Conservation (phyloP, 495 filamentous ascomycete genomes). For the Penicillium paradoxum region DNA sequence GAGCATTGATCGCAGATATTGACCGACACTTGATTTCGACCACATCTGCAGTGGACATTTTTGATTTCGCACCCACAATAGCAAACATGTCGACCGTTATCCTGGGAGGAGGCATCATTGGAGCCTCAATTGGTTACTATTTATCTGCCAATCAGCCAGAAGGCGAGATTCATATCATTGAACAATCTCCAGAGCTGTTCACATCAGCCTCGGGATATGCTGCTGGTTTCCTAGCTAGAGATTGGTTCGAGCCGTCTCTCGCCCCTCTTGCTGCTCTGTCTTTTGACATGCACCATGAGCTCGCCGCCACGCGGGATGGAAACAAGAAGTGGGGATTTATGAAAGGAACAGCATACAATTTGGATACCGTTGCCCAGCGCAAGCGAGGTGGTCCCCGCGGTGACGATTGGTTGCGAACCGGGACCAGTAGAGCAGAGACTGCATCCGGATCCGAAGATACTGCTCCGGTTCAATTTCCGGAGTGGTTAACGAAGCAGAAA, state of each 20-base stretch:
- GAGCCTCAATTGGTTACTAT: conserved; percentile 72
- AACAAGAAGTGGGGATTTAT: conserved; percentile 64
- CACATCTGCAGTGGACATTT: not conserved
- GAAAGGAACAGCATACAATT: conserved; percentile 55
- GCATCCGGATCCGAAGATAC: conserved; percentile 27
- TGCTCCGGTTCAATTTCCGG: conserved; percentile 22
- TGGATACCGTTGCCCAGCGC: conserved; percentile 29
- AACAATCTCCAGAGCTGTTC: conserved; percentile 60
- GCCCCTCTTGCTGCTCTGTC: conserved; percentile 58
- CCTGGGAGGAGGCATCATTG: conserved; percentile 75
- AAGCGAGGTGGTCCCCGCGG: conserved; percentile 32
- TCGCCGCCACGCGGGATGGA: conserved; percentile 59
- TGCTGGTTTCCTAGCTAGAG: conserved; percentile 67
- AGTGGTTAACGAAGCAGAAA: conserved; percentile 54
- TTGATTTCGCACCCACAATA: not conserved
- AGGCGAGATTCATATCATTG: conserved; percentile 62
- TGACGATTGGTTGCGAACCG: conserved; percentile 60
- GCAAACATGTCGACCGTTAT: conserved; percentile 56
- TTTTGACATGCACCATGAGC: conserved; percentile 60
- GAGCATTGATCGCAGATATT: not conserved
- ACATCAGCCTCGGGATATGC: conserved; percentile 68
- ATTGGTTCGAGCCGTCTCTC: conserved; percentile 60
- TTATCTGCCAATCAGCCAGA: conserved; percentile 44
- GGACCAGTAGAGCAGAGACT: conserved; percentile 57
- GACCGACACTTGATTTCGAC: not conserved